Evolutionary conservation across 495 filamentous ascomycete species (phyloP), one percentile per base, ranked within the genome.

Genomic region (Melanomma pulvis-pyrius): DNA sequence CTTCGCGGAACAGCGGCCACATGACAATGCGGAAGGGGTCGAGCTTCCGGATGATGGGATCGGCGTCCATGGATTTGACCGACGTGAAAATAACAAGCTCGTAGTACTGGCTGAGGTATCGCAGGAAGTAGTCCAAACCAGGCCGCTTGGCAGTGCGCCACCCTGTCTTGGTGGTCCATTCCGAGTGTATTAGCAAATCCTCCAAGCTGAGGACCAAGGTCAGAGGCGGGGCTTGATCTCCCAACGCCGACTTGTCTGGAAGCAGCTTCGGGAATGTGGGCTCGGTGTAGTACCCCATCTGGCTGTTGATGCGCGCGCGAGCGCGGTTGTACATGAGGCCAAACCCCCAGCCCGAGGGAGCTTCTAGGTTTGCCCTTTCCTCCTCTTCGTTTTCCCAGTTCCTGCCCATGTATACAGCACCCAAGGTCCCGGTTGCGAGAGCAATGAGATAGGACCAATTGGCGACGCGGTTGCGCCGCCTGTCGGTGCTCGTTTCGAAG

Each of bases 111-210:
- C 88, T 92, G 41, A 98, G 82, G 74, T 98, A 98, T 73, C 90
- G 91, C 58, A 98, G 77, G 81, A 98, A 98, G 81, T 98, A 98
- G 79, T 98, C 94, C 49, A 96, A 83, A 44, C 94, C 94, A 28
- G 94, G 94, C 34, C 94, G 86, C 80, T 98, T 98, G 46, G 94
- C 94, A 69, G 93, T 85, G 61, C 93, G 87, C 93, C 94, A 98
- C 28, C 94, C 94, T 71, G 97, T 90, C 70, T 98, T 89, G 54
- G 92, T 85, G 22, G 86, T 86, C 94, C 94, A 98, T 71, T 96
- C 90, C 75, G 88, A 92, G 77, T 97, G 93, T 34, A 98, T 86
- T 28, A 98, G 83, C 68, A 98, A 79, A 77, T 98, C 94, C 79
- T 98, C 96, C 70, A 98, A 78, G 76, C 90, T 92, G 67, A 98